Percentiles rank a stretch among this genome's conserved stretches.
phyloP scores from a whole-genome alignment of 345 rosid genomes.

The Adansonia digitata region DNA sequence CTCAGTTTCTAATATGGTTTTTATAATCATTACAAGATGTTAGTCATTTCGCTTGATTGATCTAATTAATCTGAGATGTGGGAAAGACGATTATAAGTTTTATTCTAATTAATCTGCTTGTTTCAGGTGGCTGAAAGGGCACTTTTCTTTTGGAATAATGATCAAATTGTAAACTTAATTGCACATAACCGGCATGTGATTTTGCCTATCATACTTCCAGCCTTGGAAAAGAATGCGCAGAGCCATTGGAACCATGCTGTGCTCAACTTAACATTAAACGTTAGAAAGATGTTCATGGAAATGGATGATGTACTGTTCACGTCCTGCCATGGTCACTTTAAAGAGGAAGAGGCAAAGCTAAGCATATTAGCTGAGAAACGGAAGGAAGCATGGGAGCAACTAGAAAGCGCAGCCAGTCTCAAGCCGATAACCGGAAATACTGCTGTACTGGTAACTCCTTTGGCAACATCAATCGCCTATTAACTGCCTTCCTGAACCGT shows the following conservation, averaged over 20 bases:
- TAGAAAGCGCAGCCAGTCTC: slow-evolving; percentile 63
- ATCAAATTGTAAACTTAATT: slow-evolving; percentile 71
- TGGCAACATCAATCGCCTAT: slow-evolving; percentile 46
- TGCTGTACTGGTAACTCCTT: slow-evolving; percentile 58
- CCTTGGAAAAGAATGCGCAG: slow-evolving; percentile 64
- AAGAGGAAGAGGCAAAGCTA: slow-evolving; percentile 55
- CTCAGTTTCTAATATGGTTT: neutral
- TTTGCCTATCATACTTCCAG: slow-evolving; percentile 61
- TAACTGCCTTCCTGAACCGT: slow-evolving; percentile 16
- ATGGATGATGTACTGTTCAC: slow-evolving; percentile 67
- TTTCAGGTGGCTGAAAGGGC: slow-evolving; percentile 92
- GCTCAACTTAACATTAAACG: slow-evolving; percentile 57
- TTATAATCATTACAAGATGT: neutral
- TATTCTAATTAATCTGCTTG: slow-evolving; percentile 1
- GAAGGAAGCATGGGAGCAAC: slow-evolving; percentile 56
- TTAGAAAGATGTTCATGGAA: slow-evolving; percentile 70
- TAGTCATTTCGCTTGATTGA: neutral
- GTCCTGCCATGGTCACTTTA: slow-evolving; percentile 52
- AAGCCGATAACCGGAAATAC: slow-evolving; percentile 61
- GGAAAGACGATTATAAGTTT: neutral
- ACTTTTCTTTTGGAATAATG: slow-evolving; percentile 86
- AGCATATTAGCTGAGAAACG: slow-evolving; percentile 42
- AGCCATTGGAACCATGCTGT: slow-evolving; percentile 87
- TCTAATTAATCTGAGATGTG: neutral
- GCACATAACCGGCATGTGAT: slow-evolving; percentile 61